Base-by-base conservation (phyloP, 352 stramenopile species). In the Phytopythium helicoides region DNA sequence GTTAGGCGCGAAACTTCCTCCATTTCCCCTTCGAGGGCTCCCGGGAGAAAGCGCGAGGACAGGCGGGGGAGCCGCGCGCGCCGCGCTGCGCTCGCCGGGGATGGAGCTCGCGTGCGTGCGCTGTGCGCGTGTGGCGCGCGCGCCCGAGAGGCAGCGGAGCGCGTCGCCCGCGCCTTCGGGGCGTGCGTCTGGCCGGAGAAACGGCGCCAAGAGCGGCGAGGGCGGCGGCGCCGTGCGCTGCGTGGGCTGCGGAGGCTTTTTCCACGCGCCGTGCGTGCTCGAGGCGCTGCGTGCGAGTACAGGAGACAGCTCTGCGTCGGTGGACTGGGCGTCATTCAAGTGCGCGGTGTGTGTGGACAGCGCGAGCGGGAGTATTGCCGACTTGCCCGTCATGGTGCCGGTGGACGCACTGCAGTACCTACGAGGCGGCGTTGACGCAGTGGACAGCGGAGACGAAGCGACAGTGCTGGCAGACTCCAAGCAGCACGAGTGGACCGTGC, bases 31-130 rank as follows among this genome's bases (percentile, higher is more conserved):
- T 33, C 28, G 9, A 33, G 28, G 5, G 28, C 28, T 10, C 5
- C 5, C 28, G 5, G 28, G 5, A 33, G 28, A 33, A 33, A 33
- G 28, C 28, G 28, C 5, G 5, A 9, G 9, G 28, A 33, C 28
- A 33, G 28, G 28, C 9, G 28, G 5, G 28, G 28, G 28, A 33
- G 28, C 28, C 28, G 28, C 28, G n/a, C n/a, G 28, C 28, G 28
- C 28, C 28, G 28, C 28, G 28, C 28, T 33, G 28, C 14, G 26
- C 26, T 7, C 28, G 21, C 3, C 3, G 47, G 15, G 11, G 33
- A 86, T 86, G 74, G 21, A 65, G 9, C 55, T 77, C 25, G 64
- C 64, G 45, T 86, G 74, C 62, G 60, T 86, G 46, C 49, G 56
- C 39, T 86, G 74, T 39, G 61, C 73, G 38, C 44, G 70, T 38